Conservation (phyloP, 2,329 filamentous ascomycete genomes). For the Coniochaeta sp. region DNA sequence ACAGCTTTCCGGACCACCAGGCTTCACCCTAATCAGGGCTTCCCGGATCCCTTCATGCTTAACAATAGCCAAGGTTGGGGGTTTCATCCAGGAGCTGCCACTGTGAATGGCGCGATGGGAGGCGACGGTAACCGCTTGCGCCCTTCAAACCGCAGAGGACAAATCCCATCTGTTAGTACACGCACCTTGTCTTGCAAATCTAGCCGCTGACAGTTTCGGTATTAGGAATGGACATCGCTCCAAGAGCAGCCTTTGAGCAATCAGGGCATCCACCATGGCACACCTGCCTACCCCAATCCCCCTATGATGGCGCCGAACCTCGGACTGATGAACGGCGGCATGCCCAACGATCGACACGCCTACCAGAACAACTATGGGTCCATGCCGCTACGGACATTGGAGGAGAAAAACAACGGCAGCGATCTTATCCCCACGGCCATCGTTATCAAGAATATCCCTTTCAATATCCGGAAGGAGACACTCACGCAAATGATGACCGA, state of each 20-base stretch:
- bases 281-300: slow-evolving; percentile 8
- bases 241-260: slow-evolving; percentile 6
- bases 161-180: slow-evolving; percentile 5
- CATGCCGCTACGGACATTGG: slow-evolving; percentile 29
- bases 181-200: background rate
- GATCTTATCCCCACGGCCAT: slow-evolving; percentile 97
- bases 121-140: slow-evolving; percentile 54
- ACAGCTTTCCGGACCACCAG: slow-evolving; percentile 42
- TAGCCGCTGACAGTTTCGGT: background rate
- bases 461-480: slow-evolving; percentile 95
- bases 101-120: slow-evolving; percentile 56
- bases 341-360: slow-evolving; percentile 19
- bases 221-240: slow-evolving; percentile 14
- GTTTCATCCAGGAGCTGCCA: slow-evolving; percentile 45
- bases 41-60: slow-evolving; percentile 35
- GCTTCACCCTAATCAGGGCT: slow-evolving; percentile 23
- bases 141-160: slow-evolving; percentile 57
- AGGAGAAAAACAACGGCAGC: slow-evolving; percentile 52
- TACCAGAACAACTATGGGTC: slow-evolving; percentile 30
- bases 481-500: slow-evolving; percentile 91
- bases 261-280: slow-evolving; percentile 6
- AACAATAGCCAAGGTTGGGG: slow-evolving; percentile 53
- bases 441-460: slow-evolving; percentile 99
- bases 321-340: slow-evolving; percentile 3
- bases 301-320: background rate